Base-by-base conservation (phyloP, 2,329 filamentous ascomycete genomes). In the Triangularia setosa region DNA sequence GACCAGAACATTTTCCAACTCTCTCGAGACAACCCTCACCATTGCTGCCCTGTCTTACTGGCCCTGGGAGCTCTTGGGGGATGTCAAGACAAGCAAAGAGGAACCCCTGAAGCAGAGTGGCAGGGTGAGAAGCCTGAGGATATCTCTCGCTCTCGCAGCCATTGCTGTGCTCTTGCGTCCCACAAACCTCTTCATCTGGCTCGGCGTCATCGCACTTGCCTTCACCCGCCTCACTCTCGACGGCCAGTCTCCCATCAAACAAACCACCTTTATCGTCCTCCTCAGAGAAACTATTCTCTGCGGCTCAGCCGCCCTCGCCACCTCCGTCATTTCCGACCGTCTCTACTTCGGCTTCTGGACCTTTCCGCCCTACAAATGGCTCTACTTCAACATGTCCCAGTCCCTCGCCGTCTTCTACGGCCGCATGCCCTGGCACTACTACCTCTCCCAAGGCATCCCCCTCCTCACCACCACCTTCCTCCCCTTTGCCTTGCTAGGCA, bases 401-500 rank as follows among this genome's bases (percentile, higher is more conserved):
- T 91, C 90, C 7, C 83, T 99, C 5, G 92, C 95, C 25, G 86
- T 94, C 57, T 98, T 98, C 77, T 99, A 99, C 74, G 95, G 95
- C 23, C 85, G 81, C 57, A 98, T 96, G 77, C 87, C 92, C 67
- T 90, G 90, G 84, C 93, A 97, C 76, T 99, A 98, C 79, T 99
- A 97, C 75, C 78, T 96, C 28, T 90, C 91, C 0, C 93, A 99
- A 77, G 95, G 93, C 4, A 83, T 97, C 25, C 94, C 95, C 1
- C 83, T 98, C 0, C 85, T 97, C 4, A 88, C 95, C 30, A 97
- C 90, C 8, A 93, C 92, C 1, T 87, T 87, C 52, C 79, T 97
- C 1, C 93, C 93, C 0, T 96, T 97, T 74, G 84, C 87, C 8
- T 72, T 90, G 1, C 67, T 84, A 14, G 91, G 89, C 0, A 73